Base-by-base conservation (phyloP, 139 green algal genomes). In the Dunaliella sp. region DNA sequence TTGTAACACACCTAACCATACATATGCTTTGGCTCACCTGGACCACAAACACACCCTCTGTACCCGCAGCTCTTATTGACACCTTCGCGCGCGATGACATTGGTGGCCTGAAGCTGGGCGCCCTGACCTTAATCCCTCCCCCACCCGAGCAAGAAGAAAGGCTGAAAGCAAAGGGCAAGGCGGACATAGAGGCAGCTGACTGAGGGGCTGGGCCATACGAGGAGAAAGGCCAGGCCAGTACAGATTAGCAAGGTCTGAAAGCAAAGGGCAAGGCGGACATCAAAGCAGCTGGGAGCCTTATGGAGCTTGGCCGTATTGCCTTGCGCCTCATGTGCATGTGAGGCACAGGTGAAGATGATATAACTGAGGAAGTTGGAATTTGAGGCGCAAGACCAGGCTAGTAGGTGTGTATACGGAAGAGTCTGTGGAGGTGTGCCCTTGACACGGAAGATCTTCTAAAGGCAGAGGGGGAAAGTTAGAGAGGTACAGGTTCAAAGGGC, bases 1-100 rank as follows among this genome's bases (percentile, higher is more conserved):
- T n/a, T n/a, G n/a, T n/a, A n/a, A n/a, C n/a, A n/a, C n/a, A n/a
- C n/a, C n/a, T n/a, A n/a, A n/a, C n/a, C n/a, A n/a, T n/a, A n/a
- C n/a, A n/a, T n/a, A n/a, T n/a, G n/a, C n/a, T n/a, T n/a, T n/a
- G n/a, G n/a, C n/a, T n/a, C n/a, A n/a, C n/a, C n/a, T n/a, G n/a
- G n/a, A n/a, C n/a, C n/a, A n/a, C n/a, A n/a, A n/a, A n/a, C n/a
- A n/a, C n/a, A n/a, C n/a, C n/a, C n/a, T n/a, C n/a, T n/a, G n/a
- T n/a, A n/a, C n/a, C n/a, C n/a, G 76, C 76, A n/a, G 81, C 82
- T 12, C 21, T 36, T 26, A 59, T 90, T 35, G 87, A 90, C 72
- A 34, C 90, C 7, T 88, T 88, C 21, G 80, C 96, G 34, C 22
- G 65, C 38, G 94, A 97, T 77, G 86, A 95, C 82, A 34, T 38